A percentile compares a stretch with the other conserved stretches of the same genome.
These are phyloP conservation scores for Bryoerythrophyllum caledonicum DNA, from an alignment of 225 moss, liverwort and hornwort genomes.

Conservation along the genomic window DNA sequence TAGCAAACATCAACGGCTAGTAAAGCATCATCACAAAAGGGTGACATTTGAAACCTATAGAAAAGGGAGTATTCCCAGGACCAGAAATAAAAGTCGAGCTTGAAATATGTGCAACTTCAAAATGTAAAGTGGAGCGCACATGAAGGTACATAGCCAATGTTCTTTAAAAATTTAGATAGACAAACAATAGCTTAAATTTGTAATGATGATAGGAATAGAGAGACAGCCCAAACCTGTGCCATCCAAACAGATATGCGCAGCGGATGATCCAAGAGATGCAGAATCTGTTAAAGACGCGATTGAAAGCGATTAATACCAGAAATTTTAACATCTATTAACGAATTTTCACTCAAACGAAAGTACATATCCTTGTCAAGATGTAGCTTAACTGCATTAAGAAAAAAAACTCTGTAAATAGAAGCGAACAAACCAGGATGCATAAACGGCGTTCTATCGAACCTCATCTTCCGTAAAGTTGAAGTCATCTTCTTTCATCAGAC, in stretches of 20 bases:
- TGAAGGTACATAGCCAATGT: neutral
- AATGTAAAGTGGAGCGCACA: neutral
- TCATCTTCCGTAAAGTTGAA: conserved; percentile 54
- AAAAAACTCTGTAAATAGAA: neutral
- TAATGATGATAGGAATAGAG: neutral
- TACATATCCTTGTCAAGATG: neutral
- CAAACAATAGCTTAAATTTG: neutral
- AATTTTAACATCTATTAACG: neutral
- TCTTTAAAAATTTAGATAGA: neutral
- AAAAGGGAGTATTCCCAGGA: neutral
- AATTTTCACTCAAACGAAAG: neutral
- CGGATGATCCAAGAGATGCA: conserved; percentile 83
- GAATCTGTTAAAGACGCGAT: conserved; percentile 37
- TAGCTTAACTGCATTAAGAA: neutral
- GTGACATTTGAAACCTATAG: neutral
- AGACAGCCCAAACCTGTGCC: conserved; percentile 61
- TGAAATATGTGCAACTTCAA: neutral
- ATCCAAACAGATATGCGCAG: conserved; percentile 85
- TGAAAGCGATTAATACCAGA: neutral
- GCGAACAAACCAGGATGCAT: neutral
- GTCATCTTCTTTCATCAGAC: conserved; percentile 30
- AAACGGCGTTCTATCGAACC: conserved; percentile 29
- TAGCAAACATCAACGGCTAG: neutral
- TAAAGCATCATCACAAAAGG: neutral
- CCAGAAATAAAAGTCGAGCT: neutral